These are phyloP conservation scores for Aspergillus sp. DNA, from an alignment of 2,329 filamentous ascomycete species.

Conservation along the genomic window DNA sequence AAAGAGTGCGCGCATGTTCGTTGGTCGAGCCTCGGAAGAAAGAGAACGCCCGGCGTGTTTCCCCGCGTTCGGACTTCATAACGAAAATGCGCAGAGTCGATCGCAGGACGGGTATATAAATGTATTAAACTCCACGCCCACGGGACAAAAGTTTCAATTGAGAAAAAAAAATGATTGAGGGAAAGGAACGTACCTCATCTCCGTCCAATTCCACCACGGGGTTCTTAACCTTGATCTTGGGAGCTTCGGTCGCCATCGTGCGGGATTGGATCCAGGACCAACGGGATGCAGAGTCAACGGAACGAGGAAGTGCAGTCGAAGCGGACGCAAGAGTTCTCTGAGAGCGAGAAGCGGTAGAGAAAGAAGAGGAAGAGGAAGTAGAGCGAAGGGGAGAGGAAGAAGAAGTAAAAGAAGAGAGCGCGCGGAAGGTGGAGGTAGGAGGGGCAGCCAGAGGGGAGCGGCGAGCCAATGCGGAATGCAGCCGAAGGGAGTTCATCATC, in stretches of 20 bases:
- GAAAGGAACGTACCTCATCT: conserved; percentile 53
- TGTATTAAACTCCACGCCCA: conserved; percentile 9
- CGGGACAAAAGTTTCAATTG: neutral
- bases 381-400: conserved; percentile 20
- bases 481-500: conserved; percentile 37
- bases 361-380: conserved; percentile 25
- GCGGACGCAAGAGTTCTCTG: conserved; percentile 27
- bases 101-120: conserved; percentile 10
- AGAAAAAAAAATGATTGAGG: conserved; percentile 1
- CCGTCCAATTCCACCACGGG: conserved; percentile 97
- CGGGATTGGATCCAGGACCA: conserved; percentile 40
- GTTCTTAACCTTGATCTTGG: conserved; percentile 99
- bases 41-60: conserved; percentile 28
- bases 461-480: conserved; percentile 41
- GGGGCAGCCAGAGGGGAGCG: conserved; percentile 32
- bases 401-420: conserved; percentile 13
- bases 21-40: conserved; percentile 10
- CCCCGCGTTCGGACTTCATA: conserved; percentile 29
- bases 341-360: conserved; percentile 27
- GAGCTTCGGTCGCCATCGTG: conserved; percentile 50
- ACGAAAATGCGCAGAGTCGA: conserved; percentile 25
- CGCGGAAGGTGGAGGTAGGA: conserved; percentile 26
- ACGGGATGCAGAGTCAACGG: conserved; percentile 25
- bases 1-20: conserved; percentile 3
- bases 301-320: conserved; percentile 20